Conservation (phyloP, 352 stramenopile species). For the Globisporangium camurandrum region DNA sequence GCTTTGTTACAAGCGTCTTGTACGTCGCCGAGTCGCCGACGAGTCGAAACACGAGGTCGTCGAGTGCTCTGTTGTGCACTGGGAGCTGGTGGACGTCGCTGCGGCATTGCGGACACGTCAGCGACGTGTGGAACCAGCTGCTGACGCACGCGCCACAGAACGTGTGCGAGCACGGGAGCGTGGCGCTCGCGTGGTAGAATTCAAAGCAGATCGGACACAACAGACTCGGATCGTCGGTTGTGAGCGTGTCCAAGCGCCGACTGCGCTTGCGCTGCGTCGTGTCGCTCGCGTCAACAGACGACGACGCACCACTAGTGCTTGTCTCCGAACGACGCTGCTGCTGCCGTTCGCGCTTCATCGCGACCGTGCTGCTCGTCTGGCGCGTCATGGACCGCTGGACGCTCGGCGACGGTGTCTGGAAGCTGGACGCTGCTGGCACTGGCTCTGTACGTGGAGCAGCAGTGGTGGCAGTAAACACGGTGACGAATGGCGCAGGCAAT, state of each 20-base stretch:
- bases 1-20: slow-evolving; percentile 31
- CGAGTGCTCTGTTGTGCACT: slow-evolving; percentile 72
- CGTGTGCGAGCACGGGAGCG: slow-evolving; percentile 76
- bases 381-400: background rate
- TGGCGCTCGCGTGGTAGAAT: slow-evolving; percentile 71
- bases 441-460: background rate
- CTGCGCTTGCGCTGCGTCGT: slow-evolving; percentile 12
- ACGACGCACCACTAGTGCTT: too few relatives aligned
- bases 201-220: slow-evolving; percentile 78
- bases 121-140: slow-evolving; percentile 67
- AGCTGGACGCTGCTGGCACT: slow-evolving; percentile 1
- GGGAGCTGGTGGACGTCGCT: slow-evolving; percentile 50
- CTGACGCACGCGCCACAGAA: slow-evolving; percentile 77
- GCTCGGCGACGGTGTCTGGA: slow-evolving; percentile 8
- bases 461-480: slow-evolving; percentile 4
- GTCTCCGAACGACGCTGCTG: too few relatives aligned
- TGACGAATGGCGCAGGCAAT: background rate
- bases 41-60: slow-evolving; percentile 65
- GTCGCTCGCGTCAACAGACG: too few relatives aligned
- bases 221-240: slow-evolving; percentile 66
- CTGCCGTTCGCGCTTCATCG: slow-evolving; percentile 18
- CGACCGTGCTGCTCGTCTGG: slow-evolving; percentile 11
- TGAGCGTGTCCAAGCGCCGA: slow-evolving; percentile 10
- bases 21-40: slow-evolving; percentile 60
- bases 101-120: slow-evolving; percentile 77